Base-by-base conservation (phyloP, 345 rosid species). In the Microthlaspi erraticum region DNA sequence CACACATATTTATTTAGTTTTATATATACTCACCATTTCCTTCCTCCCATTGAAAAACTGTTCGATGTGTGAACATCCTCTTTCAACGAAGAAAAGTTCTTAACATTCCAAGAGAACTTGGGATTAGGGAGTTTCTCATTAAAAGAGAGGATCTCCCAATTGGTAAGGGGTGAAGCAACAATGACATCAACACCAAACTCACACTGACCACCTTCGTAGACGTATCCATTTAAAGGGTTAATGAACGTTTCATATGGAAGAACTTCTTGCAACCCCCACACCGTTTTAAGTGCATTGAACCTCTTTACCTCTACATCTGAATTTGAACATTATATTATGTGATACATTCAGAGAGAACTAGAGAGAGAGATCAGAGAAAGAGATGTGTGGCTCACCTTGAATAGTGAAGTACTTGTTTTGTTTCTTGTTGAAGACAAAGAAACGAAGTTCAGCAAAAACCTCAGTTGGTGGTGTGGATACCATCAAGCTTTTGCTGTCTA, bases 101-200 rank as follows among this genome's bases (percentile, higher is more conserved):
- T 26, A 26, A 26, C 29, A 26, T 3, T 26, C 29, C 29, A 26
- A 26, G 29, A 26, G 29, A 26, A 26, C 29, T 26, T 26, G 29
- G 29, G 29, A 26, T 26, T 26, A 7, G 2, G n/a, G 19, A 16
- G 19, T 7, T 44, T 7, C 11, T 44, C 8, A 16, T 16, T 2
- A 44, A 44, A 44, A 44, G 49, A 44, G 19, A 44, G 16, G 1
- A 44, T 14, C 2, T 44, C 19, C 49, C 49, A 44, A 16, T 44
- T 44, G 20, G 20, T 16, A 16, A 44, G 10, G 1, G 53, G 29
- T 46, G 52, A 11, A 46, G 29, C 23, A 48, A 48, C 53, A 2
- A 18, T 19, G 18, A 48, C 53, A 48, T 48, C 29, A 19, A 48
- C 53, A 48, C 53, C 53, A 50, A 20, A 20, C 32, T 57, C 62